These are phyloP conservation scores for Hyphodiscus hymeniophilus DNA, from an alignment of 495 filamentous ascomycete species.

Conservation along the genomic window DNA sequence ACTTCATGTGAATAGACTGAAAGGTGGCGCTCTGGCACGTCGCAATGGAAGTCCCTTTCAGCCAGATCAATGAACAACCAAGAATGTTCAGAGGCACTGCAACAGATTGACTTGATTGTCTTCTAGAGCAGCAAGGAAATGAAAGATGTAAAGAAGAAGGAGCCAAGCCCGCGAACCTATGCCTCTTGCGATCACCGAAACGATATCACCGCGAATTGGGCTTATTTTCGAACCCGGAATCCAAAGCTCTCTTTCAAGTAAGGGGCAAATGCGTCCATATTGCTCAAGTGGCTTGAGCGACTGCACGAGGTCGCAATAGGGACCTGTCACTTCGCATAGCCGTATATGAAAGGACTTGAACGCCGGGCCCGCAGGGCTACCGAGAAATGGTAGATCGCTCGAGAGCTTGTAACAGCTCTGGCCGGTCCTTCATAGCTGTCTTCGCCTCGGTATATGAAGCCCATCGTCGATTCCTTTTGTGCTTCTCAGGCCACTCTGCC, in stretches of 20 bases:
- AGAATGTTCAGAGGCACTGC: conserved; percentile 13
- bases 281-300: neutral
- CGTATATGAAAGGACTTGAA: conserved; percentile 9
- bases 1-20: neutral
- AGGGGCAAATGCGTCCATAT: neutral
- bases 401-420: conserved; percentile 75
- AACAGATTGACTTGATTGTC: conserved; percentile 23
- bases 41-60: conserved; percentile 5
- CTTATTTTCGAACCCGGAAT: conserved; percentile 12
- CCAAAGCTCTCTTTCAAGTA: conserved; percentile 9
- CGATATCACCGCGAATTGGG: neutral
- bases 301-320: too few relatives aligned
- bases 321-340: neutral
- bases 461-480: conserved; percentile 87
- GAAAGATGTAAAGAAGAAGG: conserved; percentile 15
- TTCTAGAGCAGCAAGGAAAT: conserved; percentile 20
- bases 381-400: conserved; percentile 19
- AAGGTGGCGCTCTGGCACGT: conserved; percentile 2
- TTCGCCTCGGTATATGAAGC: conserved; percentile 76
- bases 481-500: conserved; percentile 83
- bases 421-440: conserved; percentile 63
- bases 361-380: conserved; percentile 24
- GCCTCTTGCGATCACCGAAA: conserved; percentile 10
- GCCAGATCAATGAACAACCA: conserved; percentile 11
- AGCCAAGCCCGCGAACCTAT: conserved; percentile 16